phyloP scores from a whole-genome alignment of 441 rosid genomes.

The Omphalea diandra region DNA sequence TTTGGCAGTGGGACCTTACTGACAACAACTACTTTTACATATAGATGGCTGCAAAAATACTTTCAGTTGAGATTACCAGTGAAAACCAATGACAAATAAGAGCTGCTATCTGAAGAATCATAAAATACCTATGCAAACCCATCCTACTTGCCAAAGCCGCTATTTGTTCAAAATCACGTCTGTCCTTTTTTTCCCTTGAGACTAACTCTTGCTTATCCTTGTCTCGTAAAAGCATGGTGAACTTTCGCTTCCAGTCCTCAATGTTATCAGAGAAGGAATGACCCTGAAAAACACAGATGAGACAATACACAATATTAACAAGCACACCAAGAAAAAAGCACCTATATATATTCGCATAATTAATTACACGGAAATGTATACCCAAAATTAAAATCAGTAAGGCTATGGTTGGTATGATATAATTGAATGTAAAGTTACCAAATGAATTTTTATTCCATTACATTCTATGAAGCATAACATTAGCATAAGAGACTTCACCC shows the following conservation, averaged over 20 bases:
- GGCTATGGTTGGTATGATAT: no score
- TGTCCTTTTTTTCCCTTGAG: constrained; percentile 83
- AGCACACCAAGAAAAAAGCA: no score
- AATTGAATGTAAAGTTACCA: no score
- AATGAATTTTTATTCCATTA: no score
- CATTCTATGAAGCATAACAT: no score
- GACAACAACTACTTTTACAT: constrained; percentile 72
- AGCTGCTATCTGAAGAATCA: constrained; percentile 15
- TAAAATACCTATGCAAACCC: constrained; percentile 76
- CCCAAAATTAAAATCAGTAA: no score
- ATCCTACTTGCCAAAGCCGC: constrained; percentile 65
- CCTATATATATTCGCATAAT: no score
- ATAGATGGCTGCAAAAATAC: constrained; percentile 62
- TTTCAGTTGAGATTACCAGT: constrained; percentile 19
- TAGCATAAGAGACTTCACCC: not conserved
- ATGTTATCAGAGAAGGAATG: constrained; percentile 35
- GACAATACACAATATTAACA: not conserved
- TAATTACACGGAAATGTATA: no score
- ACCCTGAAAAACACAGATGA: constrained; percentile 37
- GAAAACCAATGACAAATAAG: constrained; percentile 9
- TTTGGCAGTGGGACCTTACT: constrained; percentile 90
- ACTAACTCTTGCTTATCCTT: constrained; percentile 66
- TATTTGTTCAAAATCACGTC: constrained; percentile 73
- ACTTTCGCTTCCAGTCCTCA: constrained; percentile 67
- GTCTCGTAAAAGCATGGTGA: constrained; percentile 49